Evolutionary conservation across 2,329 filamentous ascomycete genomes (phyloP).

Genomic region (Hypoxylon sp.): DNA sequence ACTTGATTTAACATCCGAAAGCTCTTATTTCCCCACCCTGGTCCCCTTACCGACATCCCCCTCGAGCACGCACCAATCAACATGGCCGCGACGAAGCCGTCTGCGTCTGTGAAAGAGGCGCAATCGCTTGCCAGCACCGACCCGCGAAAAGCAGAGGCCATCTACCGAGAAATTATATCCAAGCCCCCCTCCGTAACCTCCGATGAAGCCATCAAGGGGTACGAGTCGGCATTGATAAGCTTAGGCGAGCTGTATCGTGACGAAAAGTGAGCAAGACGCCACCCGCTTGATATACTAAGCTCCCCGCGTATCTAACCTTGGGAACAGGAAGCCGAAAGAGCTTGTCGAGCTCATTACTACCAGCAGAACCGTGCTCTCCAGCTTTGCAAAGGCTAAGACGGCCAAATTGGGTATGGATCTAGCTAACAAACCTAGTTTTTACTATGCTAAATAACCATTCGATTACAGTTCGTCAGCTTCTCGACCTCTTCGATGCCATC

Average conservation of each 20-base stretch:
- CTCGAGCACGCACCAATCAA: conserved; percentile 31
- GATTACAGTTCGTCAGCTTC: conserved; percentile 86
- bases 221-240: conserved; percentile 87
- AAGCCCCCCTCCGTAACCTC: conserved; percentile 84
- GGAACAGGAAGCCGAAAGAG: conserved; percentile 78
- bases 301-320: conserved; percentile 18
- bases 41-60: neutral
- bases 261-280: conserved; percentile 71
- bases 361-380: conserved; percentile 90
- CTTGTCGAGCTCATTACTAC: conserved; percentile 90
- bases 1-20: neutral
- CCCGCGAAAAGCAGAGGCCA: conserved; percentile 83
- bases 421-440: neutral
- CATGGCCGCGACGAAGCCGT: conserved; percentile 50
- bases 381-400: conserved; percentile 98
- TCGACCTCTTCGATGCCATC: conserved; percentile 94
- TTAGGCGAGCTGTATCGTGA: conserved; percentile 94
- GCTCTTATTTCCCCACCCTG: neutral
- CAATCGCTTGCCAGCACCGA: conserved; percentile 84
- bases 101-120: conserved; percentile 80
- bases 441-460: conserved; percentile 18
- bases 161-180: conserved; percentile 91
- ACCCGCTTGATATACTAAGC: neutral
- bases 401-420: conserved; percentile 87
- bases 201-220: conserved; percentile 89